Conservation (phyloP, 2,329 filamentous ascomycete genomes). For the Alternaria panax region DNA sequence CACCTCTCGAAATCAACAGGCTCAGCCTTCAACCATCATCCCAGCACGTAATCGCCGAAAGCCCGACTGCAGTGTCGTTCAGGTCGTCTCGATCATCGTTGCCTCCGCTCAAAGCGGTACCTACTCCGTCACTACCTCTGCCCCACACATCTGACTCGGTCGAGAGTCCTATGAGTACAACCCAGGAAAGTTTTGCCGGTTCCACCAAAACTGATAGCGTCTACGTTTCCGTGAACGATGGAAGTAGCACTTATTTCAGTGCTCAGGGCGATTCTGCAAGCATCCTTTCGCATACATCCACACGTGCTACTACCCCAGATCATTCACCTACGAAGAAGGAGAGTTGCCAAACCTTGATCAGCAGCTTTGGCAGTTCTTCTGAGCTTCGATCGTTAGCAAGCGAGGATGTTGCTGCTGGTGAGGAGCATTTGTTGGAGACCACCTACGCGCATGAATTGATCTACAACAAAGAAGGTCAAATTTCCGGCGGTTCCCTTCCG, state of each 20-base stretch:
- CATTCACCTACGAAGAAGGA: conserved; percentile 61
- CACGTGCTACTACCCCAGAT: conserved; percentile 87
- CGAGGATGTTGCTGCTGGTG: conserved; percentile 80
- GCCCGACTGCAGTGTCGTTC: conserved; percentile 50
- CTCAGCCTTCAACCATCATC: conserved; percentile 33
- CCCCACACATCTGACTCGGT: conserved; percentile 38
- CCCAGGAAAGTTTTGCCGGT: conserved; percentile 39
- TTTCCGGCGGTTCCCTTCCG: conserved; percentile 89
- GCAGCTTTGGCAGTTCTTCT: conserved; percentile 71
- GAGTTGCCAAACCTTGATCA: conserved; percentile 64
- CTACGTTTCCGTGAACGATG: conserved; percentile 77
- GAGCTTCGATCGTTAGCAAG: conserved; percentile 69
- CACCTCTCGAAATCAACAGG: conserved; percentile 44
- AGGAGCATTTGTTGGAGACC: conserved; percentile 85
- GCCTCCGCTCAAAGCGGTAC: conserved; percentile 42
- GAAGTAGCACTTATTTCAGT: conserved; percentile 78
- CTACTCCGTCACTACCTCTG: conserved; percentile 36
- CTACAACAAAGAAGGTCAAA: conserved; percentile 91
- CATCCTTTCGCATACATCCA: conserved; percentile 81
- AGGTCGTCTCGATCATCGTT: conserved; percentile 60
- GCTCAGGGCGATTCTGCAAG: conserved; percentile 80
- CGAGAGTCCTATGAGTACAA: conserved; percentile 47
- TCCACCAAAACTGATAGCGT: conserved; percentile 64
- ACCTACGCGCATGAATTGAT: conserved; percentile 91
- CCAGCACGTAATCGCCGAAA: conserved; percentile 36